A percentile compares a stretch with the other conserved stretches of the same genome.
These are phyloP conservation scores for Chytridiales sp. DNA, from an alignment of 371 early-diverging fungal species.

Conservation along the genomic window DNA sequence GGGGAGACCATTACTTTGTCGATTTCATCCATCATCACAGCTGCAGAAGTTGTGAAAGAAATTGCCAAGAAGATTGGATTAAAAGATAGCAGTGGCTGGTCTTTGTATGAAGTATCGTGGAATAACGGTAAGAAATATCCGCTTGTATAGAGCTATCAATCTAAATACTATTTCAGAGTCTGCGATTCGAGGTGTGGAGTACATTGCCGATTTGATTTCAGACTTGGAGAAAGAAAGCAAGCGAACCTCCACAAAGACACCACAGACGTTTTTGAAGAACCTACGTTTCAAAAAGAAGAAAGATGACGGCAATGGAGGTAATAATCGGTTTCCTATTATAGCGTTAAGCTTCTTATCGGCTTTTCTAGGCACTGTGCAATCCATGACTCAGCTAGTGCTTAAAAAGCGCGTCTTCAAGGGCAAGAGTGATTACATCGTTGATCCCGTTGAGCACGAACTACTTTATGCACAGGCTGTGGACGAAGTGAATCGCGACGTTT, in stretches of 20 bases:
- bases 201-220: constrained; percentile 41
- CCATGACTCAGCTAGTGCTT: constrained; percentile 34
- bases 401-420: constrained; percentile 47
- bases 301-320: neutral
- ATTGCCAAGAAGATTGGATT: constrained; percentile 34
- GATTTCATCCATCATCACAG: constrained; percentile 38
- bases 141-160: neutral
- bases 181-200: constrained; percentile 39
- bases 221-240: constrained; percentile 30
- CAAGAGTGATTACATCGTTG: constrained; percentile 29
- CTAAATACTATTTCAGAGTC: constrained; percentile 21
- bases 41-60: constrained; percentile 43
- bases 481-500: constrained; percentile 33
- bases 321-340: neutral
- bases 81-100: constrained; percentile 41
- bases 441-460: constrained; percentile 43
- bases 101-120: constrained; percentile 36
- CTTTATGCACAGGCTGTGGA: constrained; percentile 45
- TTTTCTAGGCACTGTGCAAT: constrained; percentile 4
- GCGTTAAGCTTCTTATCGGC: neutral
- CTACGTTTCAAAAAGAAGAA: constrained; percentile 12
- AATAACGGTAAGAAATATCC: constrained; percentile 14
- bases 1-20: constrained; percentile 35
- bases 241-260: neutral
- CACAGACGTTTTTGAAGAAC: constrained; percentile 14